Conservation (phyloP, 345 rosid genomes). For the Physaria fendleri region DNA sequence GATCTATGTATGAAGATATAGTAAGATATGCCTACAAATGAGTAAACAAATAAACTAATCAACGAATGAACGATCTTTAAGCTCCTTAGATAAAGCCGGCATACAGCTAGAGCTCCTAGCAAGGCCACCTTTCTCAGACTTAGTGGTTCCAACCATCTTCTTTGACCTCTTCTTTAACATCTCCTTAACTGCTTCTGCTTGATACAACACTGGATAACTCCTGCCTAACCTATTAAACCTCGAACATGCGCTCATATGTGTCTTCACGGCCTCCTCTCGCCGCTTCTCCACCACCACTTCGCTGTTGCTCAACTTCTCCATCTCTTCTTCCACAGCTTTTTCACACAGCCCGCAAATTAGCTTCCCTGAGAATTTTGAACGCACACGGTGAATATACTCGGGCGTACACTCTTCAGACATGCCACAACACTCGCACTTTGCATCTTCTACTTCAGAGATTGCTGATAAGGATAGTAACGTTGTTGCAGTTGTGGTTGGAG, state of each 20-base stretch:
- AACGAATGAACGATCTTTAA: conserved; percentile 24
- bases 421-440: conserved; percentile 89
- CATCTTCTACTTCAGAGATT: conserved; percentile 64
- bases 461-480: conserved; percentile 26
- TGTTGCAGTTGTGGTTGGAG: conserved; percentile 17
- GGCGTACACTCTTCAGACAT: conserved; percentile 85
- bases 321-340: conserved; percentile 66
- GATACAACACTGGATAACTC: conserved; percentile 66
- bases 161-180: conserved; percentile 50
- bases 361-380: conserved; percentile 55
- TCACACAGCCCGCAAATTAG: conserved; percentile 72
- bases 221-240: conserved; percentile 64
- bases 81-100: conserved; percentile 51
- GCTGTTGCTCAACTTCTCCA: conserved; percentile 39
- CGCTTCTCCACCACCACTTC: conserved; percentile 33
- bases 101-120: conserved; percentile 78
- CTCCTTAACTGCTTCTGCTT: conserved; percentile 82
- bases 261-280: conserved; percentile 53
- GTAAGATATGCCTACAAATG: not conserved
- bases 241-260: conserved; percentile 61
- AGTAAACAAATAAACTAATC: conserved; percentile 9
- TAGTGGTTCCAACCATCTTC: conserved; percentile 25
- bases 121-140: conserved; percentile 35
- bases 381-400: conserved; percentile 49
- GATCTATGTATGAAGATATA: not conserved